A percentile compares a stretch with the other conserved stretches of the same genome.
These are phyloP conservation scores for Solanum medicagineum DNA, from an alignment of 257 asterid species.

Conservation along the genomic window DNA sequence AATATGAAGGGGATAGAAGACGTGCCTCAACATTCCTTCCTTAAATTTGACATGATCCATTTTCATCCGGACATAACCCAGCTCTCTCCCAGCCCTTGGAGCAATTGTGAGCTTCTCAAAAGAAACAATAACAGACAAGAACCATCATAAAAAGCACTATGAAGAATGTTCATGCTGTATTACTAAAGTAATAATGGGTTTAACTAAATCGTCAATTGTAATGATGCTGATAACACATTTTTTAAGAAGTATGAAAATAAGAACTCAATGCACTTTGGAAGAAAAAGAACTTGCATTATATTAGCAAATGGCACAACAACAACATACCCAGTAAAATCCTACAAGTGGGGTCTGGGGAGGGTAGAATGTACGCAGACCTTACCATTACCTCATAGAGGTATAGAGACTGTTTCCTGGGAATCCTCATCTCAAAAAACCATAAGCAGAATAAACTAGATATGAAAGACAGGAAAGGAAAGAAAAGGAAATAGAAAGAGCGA, in stretches of 20 bases:
- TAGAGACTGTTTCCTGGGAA: too few relatives aligned
- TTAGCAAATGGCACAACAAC: not conserved
- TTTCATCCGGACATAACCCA: constrained; percentile 78
- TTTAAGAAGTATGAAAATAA: not conserved
- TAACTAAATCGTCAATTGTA: not conserved
- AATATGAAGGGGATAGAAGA: not conserved
- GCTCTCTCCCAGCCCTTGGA: constrained; percentile 89
- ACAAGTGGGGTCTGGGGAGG: too few relatives aligned
- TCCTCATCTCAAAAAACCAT: too few relatives aligned
- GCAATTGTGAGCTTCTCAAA: constrained; percentile 64
- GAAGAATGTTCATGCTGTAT: not conserved
- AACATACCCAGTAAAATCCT: too few relatives aligned
- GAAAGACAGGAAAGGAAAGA: too few relatives aligned
- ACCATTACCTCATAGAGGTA: too few relatives aligned
- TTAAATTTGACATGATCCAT: constrained; percentile 67
- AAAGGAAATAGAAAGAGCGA: too few relatives aligned
- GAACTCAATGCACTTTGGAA: not conserved
- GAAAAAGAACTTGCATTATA: not conserved
- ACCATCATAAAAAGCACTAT: not conserved
- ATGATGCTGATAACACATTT: not conserved
- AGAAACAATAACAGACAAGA: not conserved
- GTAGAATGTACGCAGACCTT: too few relatives aligned
- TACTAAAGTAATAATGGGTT: not conserved
- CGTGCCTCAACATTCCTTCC: constrained; percentile 81
- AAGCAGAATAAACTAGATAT: too few relatives aligned